Conservation (phyloP, 257 asterid species). For the Petunia axillaris region DNA sequence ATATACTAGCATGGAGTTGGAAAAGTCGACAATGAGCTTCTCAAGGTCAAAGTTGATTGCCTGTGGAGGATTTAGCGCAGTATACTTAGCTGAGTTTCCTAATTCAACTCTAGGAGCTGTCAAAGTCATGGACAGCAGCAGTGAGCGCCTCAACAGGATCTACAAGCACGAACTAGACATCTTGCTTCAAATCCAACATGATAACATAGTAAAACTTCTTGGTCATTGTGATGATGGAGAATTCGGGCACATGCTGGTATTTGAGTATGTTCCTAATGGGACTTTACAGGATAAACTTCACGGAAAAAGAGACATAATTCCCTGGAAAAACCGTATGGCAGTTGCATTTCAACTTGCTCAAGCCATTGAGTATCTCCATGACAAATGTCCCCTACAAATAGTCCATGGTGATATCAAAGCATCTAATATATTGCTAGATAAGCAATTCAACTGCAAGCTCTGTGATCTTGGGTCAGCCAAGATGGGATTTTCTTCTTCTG, state of each 20-base stretch:
- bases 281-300: slow-evolving; percentile 66
- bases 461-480: slow-evolving; percentile 81
- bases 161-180: slow-evolving; percentile 61
- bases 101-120: slow-evolving; percentile 53
- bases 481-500: slow-evolving; percentile 62
- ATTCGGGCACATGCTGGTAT: slow-evolving; percentile 47
- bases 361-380: slow-evolving; percentile 69
- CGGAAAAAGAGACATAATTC: neutral
- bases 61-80: slow-evolving; percentile 73
- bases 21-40: slow-evolving; percentile 44
- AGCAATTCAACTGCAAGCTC: slow-evolving; percentile 58
- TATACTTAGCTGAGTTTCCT: slow-evolving; percentile 55
- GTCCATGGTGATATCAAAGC: slow-evolving; percentile 78
- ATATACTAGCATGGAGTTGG: slow-evolving; percentile 45
- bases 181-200: slow-evolving; percentile 50
- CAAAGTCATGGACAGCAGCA: slow-evolving; percentile 58
- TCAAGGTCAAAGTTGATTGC: slow-evolving; percentile 50
- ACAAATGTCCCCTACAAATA: slow-evolving; percentile 50
- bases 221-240: slow-evolving; percentile 57
- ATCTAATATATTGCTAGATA: slow-evolving; percentile 63
- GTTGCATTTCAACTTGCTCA: slow-evolving; percentile 70
- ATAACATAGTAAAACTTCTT: slow-evolving; percentile 58
- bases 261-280: slow-evolving; percentile 63
- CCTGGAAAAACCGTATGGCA: slow-evolving; percentile 59
- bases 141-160: slow-evolving; percentile 53